Percentiles rank a stretch among this genome's conserved stretches.
These are phyloP conservation scores for Syzygium aqueum DNA, from an alignment of 345 rosid genomes.

Conservation along the genomic window DNA sequence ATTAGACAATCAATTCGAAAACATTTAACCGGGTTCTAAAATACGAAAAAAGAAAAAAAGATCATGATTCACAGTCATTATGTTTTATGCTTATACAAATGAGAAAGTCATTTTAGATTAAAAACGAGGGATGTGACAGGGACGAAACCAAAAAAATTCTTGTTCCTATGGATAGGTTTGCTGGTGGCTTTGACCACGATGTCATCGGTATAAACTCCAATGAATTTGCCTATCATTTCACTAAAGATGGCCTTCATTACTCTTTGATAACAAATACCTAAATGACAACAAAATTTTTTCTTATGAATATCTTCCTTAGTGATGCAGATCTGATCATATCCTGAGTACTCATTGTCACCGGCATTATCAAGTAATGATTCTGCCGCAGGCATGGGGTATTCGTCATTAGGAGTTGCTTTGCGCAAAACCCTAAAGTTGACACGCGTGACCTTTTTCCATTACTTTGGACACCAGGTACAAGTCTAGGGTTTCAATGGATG, in stretches of 20 bases:
- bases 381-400: background rate
- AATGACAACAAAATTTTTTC: background rate
- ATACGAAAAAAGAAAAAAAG: too few relatives aligned
- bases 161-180: background rate
- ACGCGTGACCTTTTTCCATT: background rate
- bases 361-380: background rate
- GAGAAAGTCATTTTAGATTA: background rate
- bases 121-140: background rate
- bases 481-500: background rate
- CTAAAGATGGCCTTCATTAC: background rate
- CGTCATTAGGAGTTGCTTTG: background rate
- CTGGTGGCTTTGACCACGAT: background rate
- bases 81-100: background rate
- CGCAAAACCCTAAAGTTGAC: background rate
- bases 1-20: background rate
- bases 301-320: background rate
- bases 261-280: background rate
- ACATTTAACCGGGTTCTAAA: accelerated
- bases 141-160: background rate
- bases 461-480: too few relatives aligned
- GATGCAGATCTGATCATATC: too few relatives aligned
- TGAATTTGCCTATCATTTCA: background rate
- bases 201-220: background rate
- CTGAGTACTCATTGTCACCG: background rate
- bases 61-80: background rate